These are phyloP conservation scores for Sugiyamaella sp. DNA, from an alignment of 1,139 yeast species.

Conservation along the genomic window DNA sequence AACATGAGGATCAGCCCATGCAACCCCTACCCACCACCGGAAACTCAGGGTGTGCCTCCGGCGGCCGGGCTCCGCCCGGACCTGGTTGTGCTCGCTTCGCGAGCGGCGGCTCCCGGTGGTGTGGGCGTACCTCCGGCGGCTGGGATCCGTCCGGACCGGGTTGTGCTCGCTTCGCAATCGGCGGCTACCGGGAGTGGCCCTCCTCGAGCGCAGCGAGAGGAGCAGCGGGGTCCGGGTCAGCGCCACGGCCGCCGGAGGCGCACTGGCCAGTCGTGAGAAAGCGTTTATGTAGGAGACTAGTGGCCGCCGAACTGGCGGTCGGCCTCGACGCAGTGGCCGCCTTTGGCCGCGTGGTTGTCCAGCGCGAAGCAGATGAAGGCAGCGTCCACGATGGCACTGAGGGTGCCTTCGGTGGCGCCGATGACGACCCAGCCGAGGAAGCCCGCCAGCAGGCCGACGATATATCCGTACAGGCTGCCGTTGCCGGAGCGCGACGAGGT, in stretches of 20 bases:
- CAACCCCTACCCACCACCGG: neutral
- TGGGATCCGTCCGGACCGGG: too few species aligned
- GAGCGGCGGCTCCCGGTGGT: too few species aligned
- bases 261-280: neutral
- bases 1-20: neutral
- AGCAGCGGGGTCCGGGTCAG: too few species aligned
- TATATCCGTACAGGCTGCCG: slow-evolving; percentile 46
- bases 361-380: slow-evolving; percentile 44
- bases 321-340: slow-evolving; percentile 44
- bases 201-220: too few species aligned
- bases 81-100: too few species aligned
- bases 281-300: neutral
- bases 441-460: slow-evolving; percentile 46
- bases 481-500: slow-evolving; percentile 40
- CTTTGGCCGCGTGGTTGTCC: slow-evolving; percentile 37
- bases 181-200: too few species aligned
- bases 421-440: slow-evolving; percentile 49
- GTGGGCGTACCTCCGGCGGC: too few species aligned
- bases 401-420: slow-evolving; percentile 49
- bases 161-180: too few species aligned
- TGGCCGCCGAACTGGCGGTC: slow-evolving; percentile 38
- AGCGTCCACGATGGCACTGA: slow-evolving; percentile 47
- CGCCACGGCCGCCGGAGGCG: too few species aligned
- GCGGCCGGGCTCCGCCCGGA: too few species aligned
- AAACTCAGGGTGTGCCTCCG: neutral